phyloP scores from a whole-genome alignment of 306 rosid species.

The Dryas alaskensis region DNA sequence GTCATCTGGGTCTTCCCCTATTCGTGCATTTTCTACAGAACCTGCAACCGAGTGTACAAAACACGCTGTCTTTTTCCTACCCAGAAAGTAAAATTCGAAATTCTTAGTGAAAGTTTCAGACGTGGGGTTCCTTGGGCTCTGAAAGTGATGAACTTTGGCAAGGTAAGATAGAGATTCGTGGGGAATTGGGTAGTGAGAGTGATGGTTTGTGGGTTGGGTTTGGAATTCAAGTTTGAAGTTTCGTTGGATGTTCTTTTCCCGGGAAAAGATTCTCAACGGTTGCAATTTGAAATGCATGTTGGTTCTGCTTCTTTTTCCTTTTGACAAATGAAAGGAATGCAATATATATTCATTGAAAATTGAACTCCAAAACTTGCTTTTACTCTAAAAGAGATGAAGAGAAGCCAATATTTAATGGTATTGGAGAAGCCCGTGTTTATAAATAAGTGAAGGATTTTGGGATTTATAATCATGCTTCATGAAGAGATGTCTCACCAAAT shows the following conservation, averaged over 20 bases:
- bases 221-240: slow-evolving; percentile 22
- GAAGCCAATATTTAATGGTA: too few species aligned
- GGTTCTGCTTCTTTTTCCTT: not conserved
- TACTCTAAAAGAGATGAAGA: too few species aligned
- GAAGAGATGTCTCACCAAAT: too few species aligned
- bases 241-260: slow-evolving; percentile 19
- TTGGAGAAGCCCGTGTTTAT: too few species aligned
- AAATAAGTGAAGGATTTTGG: too few species aligned
- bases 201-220: slow-evolving; percentile 2
- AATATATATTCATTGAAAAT: too few species aligned
- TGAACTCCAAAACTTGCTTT: too few species aligned
- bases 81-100: not conserved
- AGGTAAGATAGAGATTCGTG: not conserved
- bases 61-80: slow-evolving; percentile 8
- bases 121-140: slow-evolving; percentile 8
- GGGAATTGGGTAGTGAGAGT: slow-evolving; percentile 10
- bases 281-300: slow-evolving; percentile 26
- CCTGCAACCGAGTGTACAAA: slow-evolving; percentile 33
- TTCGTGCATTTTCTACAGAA: slow-evolving; percentile 11
- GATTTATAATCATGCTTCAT: too few species aligned
- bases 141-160: not conserved
- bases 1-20: slow-evolving; percentile 18
- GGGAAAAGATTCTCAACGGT: slow-evolving; percentile 21
- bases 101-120: slow-evolving; percentile 7
- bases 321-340: too few species aligned